Evolutionary conservation across 768 basidiomycete genomes (phyloP).

Genomic region (Rubroboletus satanas): DNA sequence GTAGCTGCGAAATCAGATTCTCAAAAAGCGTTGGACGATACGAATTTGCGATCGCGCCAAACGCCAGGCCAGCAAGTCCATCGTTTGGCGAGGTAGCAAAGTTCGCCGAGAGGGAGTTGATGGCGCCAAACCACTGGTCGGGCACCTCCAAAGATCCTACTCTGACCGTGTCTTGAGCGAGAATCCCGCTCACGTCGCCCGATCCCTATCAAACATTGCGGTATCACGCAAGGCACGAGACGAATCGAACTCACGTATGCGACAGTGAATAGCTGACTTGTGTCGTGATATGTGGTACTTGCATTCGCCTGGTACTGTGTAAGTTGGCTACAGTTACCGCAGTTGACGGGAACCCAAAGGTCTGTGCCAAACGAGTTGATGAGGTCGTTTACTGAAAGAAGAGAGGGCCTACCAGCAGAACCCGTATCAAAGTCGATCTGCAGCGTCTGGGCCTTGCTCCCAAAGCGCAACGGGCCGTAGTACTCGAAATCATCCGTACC

Average conservation of each 20-base stretch:
- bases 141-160: slow-evolving; percentile 43
- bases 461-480: slow-evolving; percentile 43
- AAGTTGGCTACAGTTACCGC: slow-evolving; percentile 35
- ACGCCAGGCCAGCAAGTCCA: slow-evolving; percentile 62
- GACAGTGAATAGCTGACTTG: slow-evolving; percentile 34
- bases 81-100: slow-evolving; percentile 50
- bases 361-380: slow-evolving; percentile 36
- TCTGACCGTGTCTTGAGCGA: slow-evolving; percentile 49
- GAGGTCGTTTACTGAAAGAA: not conserved
- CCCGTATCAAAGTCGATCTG: slow-evolving; percentile 67
- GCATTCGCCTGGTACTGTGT: slow-evolving; percentile 34
- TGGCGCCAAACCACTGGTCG: slow-evolving; percentile 56
- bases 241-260: slow-evolving; percentile 38
- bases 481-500: slow-evolving; percentile 44
- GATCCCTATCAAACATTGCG: slow-evolving; percentile 38
- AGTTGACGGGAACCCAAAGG: slow-evolving; percentile 51
- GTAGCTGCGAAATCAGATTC: slow-evolving; percentile 47
- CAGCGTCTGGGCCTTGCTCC: slow-evolving; percentile 50
- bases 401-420: slow-evolving; percentile 30
- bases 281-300: slow-evolving; percentile 42
- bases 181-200: slow-evolving; percentile 47
- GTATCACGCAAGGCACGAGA: not conserved
- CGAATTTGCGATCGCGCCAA: slow-evolving; percentile 49
- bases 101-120: slow-evolving; percentile 42
- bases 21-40: slow-evolving; percentile 58